phyloP scores from a whole-genome alignment of 345 rosid species.

The Bretschneidera sinensis region DNA sequence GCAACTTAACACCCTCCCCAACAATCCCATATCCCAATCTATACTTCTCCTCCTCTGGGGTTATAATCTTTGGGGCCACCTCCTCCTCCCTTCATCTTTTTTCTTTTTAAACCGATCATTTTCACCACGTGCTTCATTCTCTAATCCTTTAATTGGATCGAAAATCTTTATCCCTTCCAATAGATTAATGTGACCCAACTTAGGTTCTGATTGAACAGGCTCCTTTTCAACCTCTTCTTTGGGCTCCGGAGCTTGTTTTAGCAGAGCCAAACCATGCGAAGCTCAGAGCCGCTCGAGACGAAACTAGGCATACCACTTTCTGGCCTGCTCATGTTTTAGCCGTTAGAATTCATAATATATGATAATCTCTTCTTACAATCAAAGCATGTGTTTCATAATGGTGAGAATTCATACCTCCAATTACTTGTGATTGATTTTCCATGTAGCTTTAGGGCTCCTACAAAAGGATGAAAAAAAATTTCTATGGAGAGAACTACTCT shows the following conservation, averaged over 20 bases:
- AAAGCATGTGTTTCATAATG: no score
- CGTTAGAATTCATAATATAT: no score
- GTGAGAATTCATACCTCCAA: no score
- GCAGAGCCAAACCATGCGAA: conserved; percentile 76
- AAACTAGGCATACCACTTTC: conserved; percentile 77
- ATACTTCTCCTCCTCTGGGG: conserved; percentile 81
- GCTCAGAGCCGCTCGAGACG: conserved; percentile 74
- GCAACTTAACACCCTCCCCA: conserved; percentile 88
- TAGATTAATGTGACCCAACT: conserved; percentile 77
- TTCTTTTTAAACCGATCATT: conserved; percentile 51
- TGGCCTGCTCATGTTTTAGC: conserved; percentile 63
- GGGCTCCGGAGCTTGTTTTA: conserved; percentile 19
- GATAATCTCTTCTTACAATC: no score
- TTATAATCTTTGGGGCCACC: conserved; percentile 37
- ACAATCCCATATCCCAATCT: conserved; percentile 84
- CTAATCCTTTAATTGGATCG: conserved; percentile 47
- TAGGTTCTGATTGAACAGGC: conserved; percentile 30
- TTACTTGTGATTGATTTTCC: no score
- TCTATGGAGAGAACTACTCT: no score
- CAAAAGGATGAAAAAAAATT: no score
- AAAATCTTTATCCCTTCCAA: conserved; percentile 90
- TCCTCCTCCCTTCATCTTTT: conserved; percentile 83
- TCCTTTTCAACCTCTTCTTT: conserved; percentile 15
- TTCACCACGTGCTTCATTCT: conserved; percentile 31
- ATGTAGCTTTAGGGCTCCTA: no score